Percentiles rank a stretch among this genome's conserved stretches.
Conservation (phyloP, 768 basidiomycete species). For the Amanita jacksonii region DNA sequence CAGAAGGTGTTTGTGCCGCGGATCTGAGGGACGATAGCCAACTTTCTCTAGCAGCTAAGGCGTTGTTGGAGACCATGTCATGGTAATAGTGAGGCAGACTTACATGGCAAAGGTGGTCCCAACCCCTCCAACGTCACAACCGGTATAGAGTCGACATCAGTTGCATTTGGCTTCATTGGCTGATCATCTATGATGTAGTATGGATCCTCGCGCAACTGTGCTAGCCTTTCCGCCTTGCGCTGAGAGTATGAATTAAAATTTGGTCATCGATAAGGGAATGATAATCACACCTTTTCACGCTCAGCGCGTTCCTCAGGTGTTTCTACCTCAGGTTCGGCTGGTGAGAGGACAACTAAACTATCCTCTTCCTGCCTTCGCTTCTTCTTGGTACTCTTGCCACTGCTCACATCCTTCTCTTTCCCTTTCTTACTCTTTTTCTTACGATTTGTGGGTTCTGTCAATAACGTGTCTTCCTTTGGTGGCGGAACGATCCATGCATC, state of each 20-base stretch:
- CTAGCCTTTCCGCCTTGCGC: slow-evolving; percentile 69
- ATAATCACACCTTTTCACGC: slow-evolving; percentile 49
- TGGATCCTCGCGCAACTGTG: slow-evolving; percentile 76
- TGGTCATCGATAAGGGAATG: neutral
- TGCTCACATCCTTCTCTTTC: slow-evolving; percentile 24
- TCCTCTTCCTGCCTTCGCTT: slow-evolving; percentile 20
- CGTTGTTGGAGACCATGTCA: neutral
- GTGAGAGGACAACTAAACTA: slow-evolving; percentile 26
- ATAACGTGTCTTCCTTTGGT: slow-evolving; percentile 33
- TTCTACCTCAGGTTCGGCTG: slow-evolving; percentile 32
- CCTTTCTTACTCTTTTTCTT: slow-evolving; percentile 46
- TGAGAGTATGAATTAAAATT: slow-evolving; percentile 20
- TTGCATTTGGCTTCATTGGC: slow-evolving; percentile 27
- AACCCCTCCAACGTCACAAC: slow-evolving; percentile 76
- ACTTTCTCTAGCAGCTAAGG: slow-evolving; percentile 21
- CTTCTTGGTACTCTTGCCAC: slow-evolving; percentile 28
- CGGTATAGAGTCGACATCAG: slow-evolving; percentile 88
- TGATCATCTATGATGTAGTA: slow-evolving; percentile 77
- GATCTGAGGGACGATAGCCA: slow-evolving; percentile 37
- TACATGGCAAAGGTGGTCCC: slow-evolving; percentile 35
- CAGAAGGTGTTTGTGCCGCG: slow-evolving; percentile 28
- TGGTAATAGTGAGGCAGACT: neutral
- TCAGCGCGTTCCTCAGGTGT: slow-evolving; percentile 50
- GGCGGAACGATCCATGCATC: slow-evolving; percentile 79
- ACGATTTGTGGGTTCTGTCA: slow-evolving; percentile 36